A percentile compares a stretch with the other conserved stretches of the same genome.
phyloP scores from a whole-genome alignment of 768 basidiomycete species.

The Tulasnella sp. region DNA sequence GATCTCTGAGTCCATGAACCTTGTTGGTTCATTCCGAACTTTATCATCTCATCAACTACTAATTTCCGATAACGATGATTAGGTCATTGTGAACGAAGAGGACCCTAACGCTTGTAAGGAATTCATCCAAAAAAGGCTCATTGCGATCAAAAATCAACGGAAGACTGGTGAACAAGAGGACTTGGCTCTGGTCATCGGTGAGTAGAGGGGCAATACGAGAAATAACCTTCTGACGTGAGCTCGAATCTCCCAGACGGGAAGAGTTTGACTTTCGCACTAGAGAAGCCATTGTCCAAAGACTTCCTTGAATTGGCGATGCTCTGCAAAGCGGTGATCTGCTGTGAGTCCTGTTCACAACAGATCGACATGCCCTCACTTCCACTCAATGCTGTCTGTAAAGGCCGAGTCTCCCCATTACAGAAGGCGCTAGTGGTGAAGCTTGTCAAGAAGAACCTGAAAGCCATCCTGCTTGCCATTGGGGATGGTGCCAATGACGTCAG shows the following conservation, averaged over 20 bases:
- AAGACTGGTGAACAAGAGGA: constrained; percentile 89
- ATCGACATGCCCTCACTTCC: background rate
- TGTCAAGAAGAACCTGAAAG: constrained; percentile 93
- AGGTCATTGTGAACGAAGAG: constrained; percentile 94
- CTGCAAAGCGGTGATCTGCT: constrained; percentile 98
- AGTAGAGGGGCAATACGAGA: constrained; percentile 18
- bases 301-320: constrained; percentile 94
- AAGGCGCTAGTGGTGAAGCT: constrained; percentile 97
- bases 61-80: too few relatives aligned
- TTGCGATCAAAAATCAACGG: constrained; percentile 87
- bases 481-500: constrained; percentile 98
- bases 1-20: constrained; percentile 96
- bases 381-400: constrained; percentile 29
- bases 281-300: constrained; percentile 79
- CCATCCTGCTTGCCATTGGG: constrained; percentile 91
- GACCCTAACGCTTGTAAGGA: constrained; percentile 70
- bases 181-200: constrained; percentile 88
- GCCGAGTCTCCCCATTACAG: constrained; percentile 94
- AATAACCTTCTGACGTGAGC: background rate
- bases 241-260: constrained; percentile 62
- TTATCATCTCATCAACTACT: constrained; percentile 9
- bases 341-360: constrained; percentile 35
- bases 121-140: constrained; percentile 76
- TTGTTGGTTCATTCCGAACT: too few relatives aligned
- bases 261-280: constrained; percentile 82